Evolutionary conservation across 768 basidiomycete species (phyloP).

Genomic region (Albatrellus ellisii): DNA sequence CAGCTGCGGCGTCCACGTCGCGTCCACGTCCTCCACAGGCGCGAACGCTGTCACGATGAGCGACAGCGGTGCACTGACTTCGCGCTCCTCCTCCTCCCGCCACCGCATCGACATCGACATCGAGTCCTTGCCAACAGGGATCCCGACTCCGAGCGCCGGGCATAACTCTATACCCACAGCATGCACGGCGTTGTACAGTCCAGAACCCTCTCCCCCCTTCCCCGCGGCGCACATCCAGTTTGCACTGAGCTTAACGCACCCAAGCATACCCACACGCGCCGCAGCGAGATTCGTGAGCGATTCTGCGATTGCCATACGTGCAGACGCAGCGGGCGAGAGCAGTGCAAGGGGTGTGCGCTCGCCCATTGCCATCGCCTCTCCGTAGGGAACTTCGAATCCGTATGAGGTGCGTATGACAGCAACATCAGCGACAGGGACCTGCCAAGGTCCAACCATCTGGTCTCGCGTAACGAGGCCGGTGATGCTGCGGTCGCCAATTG

Average conservation of each 20-base stretch:
- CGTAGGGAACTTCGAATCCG: constrained; percentile 71
- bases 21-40: constrained; percentile 60
- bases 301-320: constrained; percentile 93
- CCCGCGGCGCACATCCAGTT: constrained; percentile 99
- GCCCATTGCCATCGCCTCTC: constrained; percentile 98
- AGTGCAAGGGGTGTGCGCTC: constrained; percentile 92
- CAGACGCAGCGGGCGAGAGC: constrained; percentile 78
- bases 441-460: constrained; percentile 99
- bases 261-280: constrained; percentile 54
- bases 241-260: constrained; percentile 84
- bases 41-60: constrained; percentile 93
- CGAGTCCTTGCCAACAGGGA: constrained; percentile 98
- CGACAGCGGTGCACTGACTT: constrained; percentile 86
- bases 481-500: constrained; percentile 91
- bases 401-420: constrained; percentile 93
- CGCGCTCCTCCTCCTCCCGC: constrained; percentile 51
- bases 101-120: constrained; percentile 99
- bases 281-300: constrained; percentile 86
- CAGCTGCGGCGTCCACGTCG: constrained; percentile 91
- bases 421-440: constrained; percentile 94
- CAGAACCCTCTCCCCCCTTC: constrained; percentile 78
- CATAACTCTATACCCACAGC: constrained; percentile 92
- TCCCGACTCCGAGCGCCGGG: constrained; percentile 82
- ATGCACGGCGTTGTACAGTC: constrained; percentile 78
- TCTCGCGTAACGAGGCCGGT: constrained; percentile 92